phyloP scores from a whole-genome alignment of 139 green algal genomes.

The Penium margaritaceum region DNA sequence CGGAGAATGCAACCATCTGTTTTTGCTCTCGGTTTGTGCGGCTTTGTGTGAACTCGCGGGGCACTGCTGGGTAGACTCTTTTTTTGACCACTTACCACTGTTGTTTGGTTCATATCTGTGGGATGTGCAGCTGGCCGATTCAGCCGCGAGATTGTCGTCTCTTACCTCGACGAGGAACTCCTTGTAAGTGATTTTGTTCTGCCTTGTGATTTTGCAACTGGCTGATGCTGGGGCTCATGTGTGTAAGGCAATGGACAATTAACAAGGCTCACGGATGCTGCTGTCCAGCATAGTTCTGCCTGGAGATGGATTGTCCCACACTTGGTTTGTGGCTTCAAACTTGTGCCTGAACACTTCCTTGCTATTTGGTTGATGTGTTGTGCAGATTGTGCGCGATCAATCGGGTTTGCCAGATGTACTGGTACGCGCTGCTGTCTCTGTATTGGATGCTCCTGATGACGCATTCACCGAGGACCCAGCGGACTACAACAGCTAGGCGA shows the following conservation, averaged over 20 bases:
- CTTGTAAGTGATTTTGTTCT: conserved; percentile 8
- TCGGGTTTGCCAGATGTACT: conserved; percentile 30
- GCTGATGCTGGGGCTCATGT: background rate
- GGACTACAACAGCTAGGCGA: too few species aligned
- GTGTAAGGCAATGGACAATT: background rate
- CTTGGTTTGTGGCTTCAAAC: background rate
- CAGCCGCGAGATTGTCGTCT: conserved; percentile 11
- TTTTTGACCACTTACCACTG: background rate
- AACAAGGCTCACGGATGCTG: background rate
- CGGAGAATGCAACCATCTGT: background rate
- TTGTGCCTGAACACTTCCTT: background rate
- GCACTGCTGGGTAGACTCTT: too few species aligned
- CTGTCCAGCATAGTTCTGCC: background rate
- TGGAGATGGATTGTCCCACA: background rate
- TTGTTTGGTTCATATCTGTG: background rate
- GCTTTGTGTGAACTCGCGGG: too few species aligned
- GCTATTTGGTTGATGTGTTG: background rate
- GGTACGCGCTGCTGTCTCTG: too few species aligned
- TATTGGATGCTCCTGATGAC: too few species aligned
- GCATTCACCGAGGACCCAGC: too few species aligned
- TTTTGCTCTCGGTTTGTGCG: background rate
- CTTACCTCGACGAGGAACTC: conserved; percentile 40
- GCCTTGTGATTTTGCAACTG: background rate
- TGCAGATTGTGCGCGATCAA: conserved; percentile 25
- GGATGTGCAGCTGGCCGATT: conserved; percentile 19